phyloP scores from a whole-genome alignment of 2,329 filamentous ascomycete genomes.

The Magnaporthiopsis rhizophila region DNA sequence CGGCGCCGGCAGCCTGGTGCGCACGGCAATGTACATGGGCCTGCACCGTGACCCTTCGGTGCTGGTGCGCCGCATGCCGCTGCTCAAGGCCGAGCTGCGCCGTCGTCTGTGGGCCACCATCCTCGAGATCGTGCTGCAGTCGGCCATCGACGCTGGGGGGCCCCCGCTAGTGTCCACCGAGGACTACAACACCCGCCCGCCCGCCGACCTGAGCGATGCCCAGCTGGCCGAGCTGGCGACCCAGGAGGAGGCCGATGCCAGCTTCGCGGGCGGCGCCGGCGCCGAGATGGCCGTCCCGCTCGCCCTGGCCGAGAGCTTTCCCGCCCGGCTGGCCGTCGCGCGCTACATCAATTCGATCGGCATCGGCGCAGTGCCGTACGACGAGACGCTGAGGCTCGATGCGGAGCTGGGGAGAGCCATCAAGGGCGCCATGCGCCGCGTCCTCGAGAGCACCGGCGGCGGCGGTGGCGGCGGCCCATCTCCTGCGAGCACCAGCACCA shows the following conservation, averaged over 20 bases:
- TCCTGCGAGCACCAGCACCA: too few species aligned
- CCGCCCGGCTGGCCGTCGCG: conserved; percentile 34
- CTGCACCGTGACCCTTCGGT: conserved; percentile 39
- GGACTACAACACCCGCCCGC: conserved; percentile 41
- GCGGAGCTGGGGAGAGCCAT: conserved; percentile 15
- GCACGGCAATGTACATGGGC: conserved; percentile 41
- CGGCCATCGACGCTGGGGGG: conserved; percentile 36
- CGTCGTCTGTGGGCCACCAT: conserved; percentile 46
- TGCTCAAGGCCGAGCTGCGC: conserved; percentile 36
- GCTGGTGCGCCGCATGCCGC: conserved; percentile 23
- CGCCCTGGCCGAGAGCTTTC: conserved; percentile 34
- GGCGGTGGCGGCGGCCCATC: too few species aligned
- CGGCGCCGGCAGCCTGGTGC: conserved; percentile 33
- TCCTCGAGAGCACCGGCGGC: too few species aligned
- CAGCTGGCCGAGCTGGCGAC: conserved; percentile 24
- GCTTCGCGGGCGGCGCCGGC: conserved; percentile 25
- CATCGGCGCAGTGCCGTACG: conserved; percentile 31
- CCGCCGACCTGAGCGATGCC: conserved; percentile 42
- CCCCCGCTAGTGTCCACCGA: conserved; percentile 33
- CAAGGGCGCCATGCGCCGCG: too few species aligned
- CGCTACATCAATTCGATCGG: conserved; percentile 39
- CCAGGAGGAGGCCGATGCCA: conserved; percentile 9
- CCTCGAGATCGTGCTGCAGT: conserved; percentile 36
- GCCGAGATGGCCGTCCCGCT: conserved; percentile 42
- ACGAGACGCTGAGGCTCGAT: conserved; percentile 38